These are phyloP conservation scores for Exserohilum rostratum DNA, from an alignment of 2,329 filamentous ascomycete genomes.

Conservation along the genomic window DNA sequence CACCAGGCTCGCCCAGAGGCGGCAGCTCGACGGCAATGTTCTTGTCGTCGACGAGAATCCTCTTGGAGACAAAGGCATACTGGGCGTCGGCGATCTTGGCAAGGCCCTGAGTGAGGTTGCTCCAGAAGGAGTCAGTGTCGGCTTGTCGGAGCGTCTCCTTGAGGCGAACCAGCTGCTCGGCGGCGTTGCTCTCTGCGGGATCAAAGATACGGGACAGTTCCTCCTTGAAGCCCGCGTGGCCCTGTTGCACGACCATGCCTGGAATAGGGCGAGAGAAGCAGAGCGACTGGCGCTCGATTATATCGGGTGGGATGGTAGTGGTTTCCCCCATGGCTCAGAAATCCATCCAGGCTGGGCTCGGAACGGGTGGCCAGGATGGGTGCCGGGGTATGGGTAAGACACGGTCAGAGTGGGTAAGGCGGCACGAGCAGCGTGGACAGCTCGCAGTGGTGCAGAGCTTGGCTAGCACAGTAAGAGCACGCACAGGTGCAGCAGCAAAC, in stretches of 20 bases:
- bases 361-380: constrained; percentile 22
- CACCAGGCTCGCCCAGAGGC: constrained; percentile 64
- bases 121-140: constrained; percentile 68
- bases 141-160: constrained; percentile 62
- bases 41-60: constrained; percentile 65
- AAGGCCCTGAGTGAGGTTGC: constrained; percentile 66
- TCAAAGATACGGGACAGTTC: constrained; percentile 42
- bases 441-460: constrained; percentile 12
- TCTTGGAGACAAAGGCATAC: constrained; percentile 71
- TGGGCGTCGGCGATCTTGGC: constrained; percentile 68
- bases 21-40: constrained; percentile 65
- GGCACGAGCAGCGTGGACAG: constrained; percentile 16
- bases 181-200: constrained; percentile 63
- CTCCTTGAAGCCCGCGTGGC: constrained; percentile 52
- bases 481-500: constrained; percentile 21
- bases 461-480: constrained; percentile 27
- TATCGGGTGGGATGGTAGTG: constrained; percentile 44
- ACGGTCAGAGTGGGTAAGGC: constrained; percentile 13
- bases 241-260: constrained; percentile 53
- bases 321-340: constrained; percentile 38
- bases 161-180: constrained; percentile 64
- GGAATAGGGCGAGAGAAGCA: constrained; percentile 51
- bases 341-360: constrained; percentile 30
- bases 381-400: constrained; percentile 17
- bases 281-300: constrained; percentile 52